These are phyloP conservation scores for Ceratocystis smalleyi DNA, from an alignment of 2,329 filamentous ascomycete species.

Conservation along the genomic window DNA sequence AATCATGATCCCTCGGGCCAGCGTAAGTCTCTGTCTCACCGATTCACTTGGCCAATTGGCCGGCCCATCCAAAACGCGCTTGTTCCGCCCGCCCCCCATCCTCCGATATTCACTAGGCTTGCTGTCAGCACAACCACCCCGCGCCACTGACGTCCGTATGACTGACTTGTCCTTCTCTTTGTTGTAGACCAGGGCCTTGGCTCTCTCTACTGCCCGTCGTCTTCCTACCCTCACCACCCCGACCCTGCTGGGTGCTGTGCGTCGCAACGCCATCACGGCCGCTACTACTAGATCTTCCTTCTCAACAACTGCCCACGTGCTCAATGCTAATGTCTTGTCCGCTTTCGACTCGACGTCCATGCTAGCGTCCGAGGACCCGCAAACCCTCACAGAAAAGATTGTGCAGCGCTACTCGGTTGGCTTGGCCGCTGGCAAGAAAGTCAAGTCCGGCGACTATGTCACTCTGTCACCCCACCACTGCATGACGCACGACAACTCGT, in stretches of 20 bases:
- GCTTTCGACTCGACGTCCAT: constrained; percentile 7
- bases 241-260: not conserved
- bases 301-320: constrained; percentile 17
- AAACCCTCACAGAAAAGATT: constrained; percentile 87
- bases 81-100: not conserved
- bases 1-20: constrained; percentile 15
- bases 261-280: not conserved
- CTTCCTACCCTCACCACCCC: constrained; percentile 2
- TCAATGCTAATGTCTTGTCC: constrained; percentile 9
- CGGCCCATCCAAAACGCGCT: not conserved
- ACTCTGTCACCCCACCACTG: constrained; percentile 39
- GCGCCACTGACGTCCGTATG: not conserved
- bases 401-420: constrained; percentile 69
- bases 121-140: not conserved
- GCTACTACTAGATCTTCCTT: not conserved
- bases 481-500: constrained; percentile 81
- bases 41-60: not conserved
- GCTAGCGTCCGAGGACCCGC: constrained; percentile 30
- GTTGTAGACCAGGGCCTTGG: constrained; percentile 7
- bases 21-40: constrained; percentile 10
- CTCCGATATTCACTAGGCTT: not conserved
- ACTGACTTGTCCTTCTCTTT: not conserved
- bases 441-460: constrained; percentile 72
- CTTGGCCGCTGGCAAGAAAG: constrained; percentile 56
- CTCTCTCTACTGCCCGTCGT: constrained; percentile 12